Evolutionary conservation across 164 flowering plant species (phyloP).

Genomic region (Vitis riparia): DNA sequence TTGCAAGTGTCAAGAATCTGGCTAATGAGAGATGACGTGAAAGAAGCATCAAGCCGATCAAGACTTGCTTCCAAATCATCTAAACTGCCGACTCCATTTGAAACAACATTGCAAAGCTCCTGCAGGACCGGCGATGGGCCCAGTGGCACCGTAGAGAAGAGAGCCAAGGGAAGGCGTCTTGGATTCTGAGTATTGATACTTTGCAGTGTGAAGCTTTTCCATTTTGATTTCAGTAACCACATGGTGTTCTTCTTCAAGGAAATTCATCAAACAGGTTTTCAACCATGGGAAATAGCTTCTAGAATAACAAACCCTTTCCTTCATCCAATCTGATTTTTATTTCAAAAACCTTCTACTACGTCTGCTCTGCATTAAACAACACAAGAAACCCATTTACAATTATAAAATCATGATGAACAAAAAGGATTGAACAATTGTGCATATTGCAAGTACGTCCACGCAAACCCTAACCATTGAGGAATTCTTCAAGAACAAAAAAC

Average conservation of each 20-base stretch:
- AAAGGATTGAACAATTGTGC: no score
- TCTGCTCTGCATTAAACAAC: no score
- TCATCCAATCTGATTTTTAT: no score
- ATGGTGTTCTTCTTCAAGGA: constrained; percentile 23
- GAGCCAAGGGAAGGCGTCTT: background rate
- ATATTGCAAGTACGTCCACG: no score
- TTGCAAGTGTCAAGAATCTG: constrained; percentile 54
- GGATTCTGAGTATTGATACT: constrained; percentile 3
- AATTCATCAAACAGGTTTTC: constrained; percentile 26
- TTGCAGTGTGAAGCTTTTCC: constrained; percentile 9
- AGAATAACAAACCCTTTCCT: no score
- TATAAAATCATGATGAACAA: no score
- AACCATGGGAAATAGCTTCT: no score
- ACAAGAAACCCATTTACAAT: no score
- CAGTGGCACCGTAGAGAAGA: constrained; percentile 12
- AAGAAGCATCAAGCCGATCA: constrained; percentile 15
- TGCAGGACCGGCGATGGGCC: constrained; percentile 17
- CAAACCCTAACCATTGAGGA: no score
- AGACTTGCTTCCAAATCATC: constrained; percentile 68
- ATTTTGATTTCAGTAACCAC: constrained; percentile 16
- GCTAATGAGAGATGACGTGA: constrained; percentile 48
- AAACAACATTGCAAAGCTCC: constrained; percentile 46
- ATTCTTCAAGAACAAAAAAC: no score
- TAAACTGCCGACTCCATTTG: constrained; percentile 49
- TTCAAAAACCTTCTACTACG: no score